These are phyloP conservation scores for Apiospora sp. DNA, from an alignment of 2,329 filamentous ascomycete genomes.

Conservation along the genomic window DNA sequence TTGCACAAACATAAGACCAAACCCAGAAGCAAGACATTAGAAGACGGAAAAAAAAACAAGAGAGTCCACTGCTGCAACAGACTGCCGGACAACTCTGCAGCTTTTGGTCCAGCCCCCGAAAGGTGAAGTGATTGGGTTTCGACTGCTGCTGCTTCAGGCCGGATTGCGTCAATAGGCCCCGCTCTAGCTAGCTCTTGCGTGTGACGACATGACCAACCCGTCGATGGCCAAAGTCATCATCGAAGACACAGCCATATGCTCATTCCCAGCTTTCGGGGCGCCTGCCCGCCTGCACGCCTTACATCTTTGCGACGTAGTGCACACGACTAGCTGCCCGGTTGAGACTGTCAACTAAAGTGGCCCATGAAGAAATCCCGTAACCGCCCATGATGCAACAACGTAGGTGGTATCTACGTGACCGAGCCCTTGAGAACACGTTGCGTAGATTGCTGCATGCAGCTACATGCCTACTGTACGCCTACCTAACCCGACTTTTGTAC, in stretches of 20 bases:
- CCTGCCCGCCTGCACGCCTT: neutral
- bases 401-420: neutral
- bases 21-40: neutral
- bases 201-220: conserved; percentile 19
- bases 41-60: neutral
- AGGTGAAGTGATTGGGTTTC: conserved; percentile 15
- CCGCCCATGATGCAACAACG: neutral
- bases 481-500: neutral
- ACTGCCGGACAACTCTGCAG: neutral
- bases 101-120: neutral
- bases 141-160: conserved; percentile 17
- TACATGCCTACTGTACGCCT: neutral
- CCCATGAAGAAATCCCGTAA: neutral
- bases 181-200: neutral
- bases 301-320: conserved; percentile 11
- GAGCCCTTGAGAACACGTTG: neutral
- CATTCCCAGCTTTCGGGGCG: conserved; percentile 1
- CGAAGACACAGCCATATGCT: conserved; percentile 7
- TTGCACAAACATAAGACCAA: neutral
- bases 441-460: neutral
- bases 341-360: neutral
- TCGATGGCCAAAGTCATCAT: neutral
- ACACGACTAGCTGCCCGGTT: conserved; percentile 13
- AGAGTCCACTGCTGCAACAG: neutral
- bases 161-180: conserved; percentile 15